Percentiles rank a stretch among this genome's conserved stretches.
These are phyloP conservation scores for Phytophthora citrophthora DNA, from an alignment of 352 stramenopile genomes.

Conservation along the genomic window DNA sequence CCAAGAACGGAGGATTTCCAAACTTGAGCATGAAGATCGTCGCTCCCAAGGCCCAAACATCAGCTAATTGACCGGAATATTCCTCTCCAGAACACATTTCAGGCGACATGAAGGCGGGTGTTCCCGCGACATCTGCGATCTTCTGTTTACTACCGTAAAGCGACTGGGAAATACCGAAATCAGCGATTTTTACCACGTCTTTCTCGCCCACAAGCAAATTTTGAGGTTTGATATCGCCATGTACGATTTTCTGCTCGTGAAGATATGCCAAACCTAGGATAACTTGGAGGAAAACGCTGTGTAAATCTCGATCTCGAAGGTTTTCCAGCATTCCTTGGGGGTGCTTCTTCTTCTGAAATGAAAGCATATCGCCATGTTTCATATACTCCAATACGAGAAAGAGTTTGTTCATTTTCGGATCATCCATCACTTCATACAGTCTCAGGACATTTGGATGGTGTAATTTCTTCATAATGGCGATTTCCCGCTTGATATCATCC, in stretches of 20 bases:
- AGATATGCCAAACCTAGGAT: conserved; percentile 90
- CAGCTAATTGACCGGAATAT: conserved; percentile 86
- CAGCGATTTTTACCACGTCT: conserved; percentile 92
- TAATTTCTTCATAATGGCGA: conserved; percentile 98
- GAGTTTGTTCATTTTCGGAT: conserved; percentile 92
- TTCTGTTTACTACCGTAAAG: conserved; percentile 84
- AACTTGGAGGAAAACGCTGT: conserved; percentile 78
- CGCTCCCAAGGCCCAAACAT: conserved; percentile 92
- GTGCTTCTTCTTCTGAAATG: conserved; percentile 79
- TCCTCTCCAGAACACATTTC: conserved; percentile 91
- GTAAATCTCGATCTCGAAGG: conserved; percentile 70
- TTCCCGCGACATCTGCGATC: conserved; percentile 83
- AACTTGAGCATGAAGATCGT: conserved; percentile 92
- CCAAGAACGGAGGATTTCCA: conserved; percentile 89
- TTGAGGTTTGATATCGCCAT: conserved; percentile 89
- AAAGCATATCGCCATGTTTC: conserved; percentile 77
- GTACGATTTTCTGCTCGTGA: conserved; percentile 86
- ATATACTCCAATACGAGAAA: conserved; percentile 99
- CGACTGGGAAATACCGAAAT: conserved; percentile 92
- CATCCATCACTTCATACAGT: conserved; percentile 97
- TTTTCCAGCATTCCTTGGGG: conserved; percentile 41
- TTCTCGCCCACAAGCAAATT: conserved; percentile 89
- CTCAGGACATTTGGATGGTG: conserved; percentile 94
- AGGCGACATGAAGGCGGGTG: conserved; percentile 93
- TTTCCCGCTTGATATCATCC: conserved; percentile 93